Evolutionary conservation across 768 basidiomycete species (phyloP).

Genomic region (Lactarius akahatsu): DNA sequence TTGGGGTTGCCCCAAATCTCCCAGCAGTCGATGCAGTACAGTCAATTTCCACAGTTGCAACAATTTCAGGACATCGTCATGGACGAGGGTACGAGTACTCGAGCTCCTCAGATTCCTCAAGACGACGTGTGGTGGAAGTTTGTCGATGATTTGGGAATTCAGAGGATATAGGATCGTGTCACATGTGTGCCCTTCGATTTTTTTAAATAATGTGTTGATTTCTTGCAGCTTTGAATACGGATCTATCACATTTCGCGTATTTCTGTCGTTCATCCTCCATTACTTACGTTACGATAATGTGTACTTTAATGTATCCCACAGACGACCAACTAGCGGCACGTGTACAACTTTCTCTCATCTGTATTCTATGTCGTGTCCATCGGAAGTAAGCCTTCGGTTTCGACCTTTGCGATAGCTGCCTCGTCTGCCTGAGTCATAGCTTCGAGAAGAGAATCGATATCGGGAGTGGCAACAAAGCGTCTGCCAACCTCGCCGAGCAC

Average conservation of each 20-base stretch:
- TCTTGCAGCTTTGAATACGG: not conserved
- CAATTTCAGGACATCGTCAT: conserved; percentile 22
- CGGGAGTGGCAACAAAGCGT: conserved; percentile 80
- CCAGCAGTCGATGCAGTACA: conserved; percentile 21
- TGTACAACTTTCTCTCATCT: conserved; percentile 10
- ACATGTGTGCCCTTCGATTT: not conserved
- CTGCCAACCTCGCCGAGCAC: conserved; percentile 87
- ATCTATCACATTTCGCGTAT: conserved; percentile 2
- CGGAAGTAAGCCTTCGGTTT: conserved; percentile 50
- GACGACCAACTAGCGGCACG: not conserved
- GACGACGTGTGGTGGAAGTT: conserved; percentile 44
- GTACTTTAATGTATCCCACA: not conserved
- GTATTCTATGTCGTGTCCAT: conserved; percentile 47
- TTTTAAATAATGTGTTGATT: not conserved
- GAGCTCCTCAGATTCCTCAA: conserved; percentile 30
- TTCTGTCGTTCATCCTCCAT: not conserved
- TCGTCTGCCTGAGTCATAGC: conserved; percentile 60
- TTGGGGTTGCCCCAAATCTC: conserved; percentile 8
- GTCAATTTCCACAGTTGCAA: conserved; percentile 18
- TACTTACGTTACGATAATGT: not conserved
- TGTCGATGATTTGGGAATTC: conserved; percentile 35
- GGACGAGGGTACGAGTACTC: conserved; percentile 19
- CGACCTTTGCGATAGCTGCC: conserved; percentile 33
- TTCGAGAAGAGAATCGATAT: conserved; percentile 70
- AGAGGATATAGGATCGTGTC: conserved; percentile 10